Evolutionary conservation across 768 basidiomycete species (phyloP).

Genomic region (Kwoniella newhampshirensis): DNA sequence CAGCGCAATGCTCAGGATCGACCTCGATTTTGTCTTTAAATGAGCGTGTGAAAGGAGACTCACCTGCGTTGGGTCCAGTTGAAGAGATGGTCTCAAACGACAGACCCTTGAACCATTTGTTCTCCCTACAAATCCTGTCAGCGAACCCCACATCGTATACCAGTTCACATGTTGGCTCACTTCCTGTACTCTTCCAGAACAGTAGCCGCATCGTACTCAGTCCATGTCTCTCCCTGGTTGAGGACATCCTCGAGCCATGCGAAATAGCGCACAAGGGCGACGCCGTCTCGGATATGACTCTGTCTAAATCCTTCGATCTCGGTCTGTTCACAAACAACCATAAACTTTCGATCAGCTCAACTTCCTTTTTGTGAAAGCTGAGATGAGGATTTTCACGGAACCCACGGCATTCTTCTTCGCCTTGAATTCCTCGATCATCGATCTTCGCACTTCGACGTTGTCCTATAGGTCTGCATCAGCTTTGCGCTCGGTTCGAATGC

Average conservation of each 20-base stretch:
- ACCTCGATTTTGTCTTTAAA: neutral
- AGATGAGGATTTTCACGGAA: neutral
- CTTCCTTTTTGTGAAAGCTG: neutral
- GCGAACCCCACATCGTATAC: neutral
- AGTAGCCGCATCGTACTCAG: constrained; percentile 77
- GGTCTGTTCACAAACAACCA: too few relatives aligned
- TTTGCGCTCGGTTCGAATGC: neutral
- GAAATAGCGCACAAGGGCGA: constrained; percentile 80
- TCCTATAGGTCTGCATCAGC: constrained; percentile 53
- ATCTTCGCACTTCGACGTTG: constrained; percentile 64
- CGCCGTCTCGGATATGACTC: constrained; percentile 84
- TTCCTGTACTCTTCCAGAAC: constrained; percentile 75
- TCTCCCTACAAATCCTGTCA: constrained; percentile 59
- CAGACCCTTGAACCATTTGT: constrained; percentile 76
- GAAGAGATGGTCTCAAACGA: constrained; percentile 93
- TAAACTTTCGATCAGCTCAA: too few relatives aligned
- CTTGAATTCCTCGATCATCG: constrained; percentile 67
- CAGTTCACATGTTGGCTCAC: constrained; percentile 57
- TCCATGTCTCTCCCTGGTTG: constrained; percentile 61
- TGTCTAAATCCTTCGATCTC: constrained; percentile 89
- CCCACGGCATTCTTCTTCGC: constrained; percentile 54
- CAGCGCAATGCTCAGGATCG: neutral
- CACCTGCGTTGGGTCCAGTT: constrained; percentile 86
- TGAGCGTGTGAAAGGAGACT: constrained; percentile 44
- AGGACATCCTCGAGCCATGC: constrained; percentile 90